Evolutionary conservation across 2,329 filamentous ascomycete species (phyloP), one percentile per base, ranked within the genome.

Genomic region (Mycosphaerella sp.): DNA sequence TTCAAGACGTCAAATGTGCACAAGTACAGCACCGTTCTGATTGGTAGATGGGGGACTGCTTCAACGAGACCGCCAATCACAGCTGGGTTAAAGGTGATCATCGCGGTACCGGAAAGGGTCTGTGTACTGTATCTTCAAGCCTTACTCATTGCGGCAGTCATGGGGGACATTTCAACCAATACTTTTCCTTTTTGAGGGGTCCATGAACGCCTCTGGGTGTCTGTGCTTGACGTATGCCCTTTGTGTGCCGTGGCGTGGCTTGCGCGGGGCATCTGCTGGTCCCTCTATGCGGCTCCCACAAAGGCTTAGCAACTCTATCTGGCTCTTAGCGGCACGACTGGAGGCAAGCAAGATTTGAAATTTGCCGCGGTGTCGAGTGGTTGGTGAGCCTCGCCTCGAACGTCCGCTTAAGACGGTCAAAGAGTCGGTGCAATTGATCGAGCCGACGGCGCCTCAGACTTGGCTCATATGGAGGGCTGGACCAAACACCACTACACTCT

Each of bases 301-400:
- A 21, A 41, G 37, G 37, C 37, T 41, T 41, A 21, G 37, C 37
- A 41, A 41, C 37, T 21, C 37, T 41, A 41, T 41, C 37, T 41
- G 16, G 12, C 3, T 41, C 37, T 41, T 17, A 7, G 16, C 12
- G 8, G 37, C 10, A 25, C 17, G 16, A 13, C 17, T 13, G 9
- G n/a, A 13, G 14, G 36, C 14, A 16, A 16, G 17, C n/a, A 13
- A n/a, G 36, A 39, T 17, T 17, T 9, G n/a, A 13, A 7, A 10
- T 4, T 39, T 4, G 14, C 32, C 4, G 30, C 30, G 30, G 13
- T 32, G 13, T 32, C 30, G 8, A 6, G 9, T 3, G 3, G 30
- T 7, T 32, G 4, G 13, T 7, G 30, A 32, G 8, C 30, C 21
- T 6, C 21, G n/a, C n/a, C n/a, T n/a, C n/a, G n/a, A n/a, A n/a